Base-by-base conservation (phyloP, 2,329 filamentous ascomycete genomes). In the Trichoderma polysporum region DNA sequence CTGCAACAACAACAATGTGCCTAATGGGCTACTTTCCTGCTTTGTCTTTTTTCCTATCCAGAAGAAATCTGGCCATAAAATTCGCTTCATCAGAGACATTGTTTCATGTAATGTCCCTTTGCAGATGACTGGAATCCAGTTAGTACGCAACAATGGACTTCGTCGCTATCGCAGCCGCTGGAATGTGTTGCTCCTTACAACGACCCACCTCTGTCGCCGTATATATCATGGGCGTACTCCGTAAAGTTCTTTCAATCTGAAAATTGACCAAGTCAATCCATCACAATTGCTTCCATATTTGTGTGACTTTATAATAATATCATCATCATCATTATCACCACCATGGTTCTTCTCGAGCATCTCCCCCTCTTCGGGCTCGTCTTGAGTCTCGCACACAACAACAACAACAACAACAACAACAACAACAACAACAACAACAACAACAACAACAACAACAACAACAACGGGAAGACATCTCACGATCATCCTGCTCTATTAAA, bases 101-200 rank as follows among this genome's bases (percentile, higher is more conserved):
- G 39, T 58, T 25, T 57, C 62, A 49, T 58, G 4, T 8, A 31
- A 33, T 27, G 31, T 15, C 17, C 8, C 33, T 25, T 39, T 39
- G 25, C 1, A 19, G 29, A 41, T 22, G 37, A 47, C 37, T 57
- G 65, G 50, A 62, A 57, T 67, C 15, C 27, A 39, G 41, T 13
- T 7, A n/a, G 3, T 22, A 12, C 39, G 45, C 49, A 50, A 57
- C 49, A 64, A 64, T 54, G 8, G 19, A 9, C 19, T 19, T 29
- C 19, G 27, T 57, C 49, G 59, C 50, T 35, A 22, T 47, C 68
- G 49, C 62, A 66, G 57, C 65, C 49, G 67, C 68, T 74, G 76
- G 76, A 77, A 78, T 77, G 76, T 68, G 73, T 76, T 75, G 73
- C 75, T 76, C 73, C 72, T 52, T 68, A 67, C 72, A 69, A 76